phyloP scores from a whole-genome alignment of 768 basidiomycete genomes.

The Mycena indigotica region DNA sequence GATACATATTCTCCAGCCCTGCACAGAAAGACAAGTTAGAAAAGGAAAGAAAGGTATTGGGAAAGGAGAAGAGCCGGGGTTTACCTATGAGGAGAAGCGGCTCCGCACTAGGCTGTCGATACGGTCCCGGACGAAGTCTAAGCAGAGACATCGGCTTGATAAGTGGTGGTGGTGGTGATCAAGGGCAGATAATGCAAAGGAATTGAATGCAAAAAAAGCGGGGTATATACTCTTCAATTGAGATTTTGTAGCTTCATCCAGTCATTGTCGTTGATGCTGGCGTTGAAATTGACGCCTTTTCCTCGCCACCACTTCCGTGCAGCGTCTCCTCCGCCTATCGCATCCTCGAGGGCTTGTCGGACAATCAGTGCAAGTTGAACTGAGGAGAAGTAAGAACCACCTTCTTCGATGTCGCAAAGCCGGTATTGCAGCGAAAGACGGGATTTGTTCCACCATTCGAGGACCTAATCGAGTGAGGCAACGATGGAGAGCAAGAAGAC shows the following conservation, averaged over 20 bases:
- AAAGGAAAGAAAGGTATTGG: no score
- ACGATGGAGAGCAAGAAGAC: not conserved
- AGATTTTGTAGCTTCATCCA: conserved; percentile 85
- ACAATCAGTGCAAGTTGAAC: not conserved
- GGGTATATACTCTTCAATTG: conserved; percentile 44
- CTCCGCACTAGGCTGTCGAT: no score
- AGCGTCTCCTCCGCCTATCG: conserved; percentile 75
- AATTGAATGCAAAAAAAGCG: no score
- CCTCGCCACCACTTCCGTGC: conserved; percentile 80
- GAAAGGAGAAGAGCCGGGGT: no score
- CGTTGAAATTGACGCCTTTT: conserved; percentile 82
- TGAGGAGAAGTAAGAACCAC: not conserved
- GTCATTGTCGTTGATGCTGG: conserved; percentile 68
- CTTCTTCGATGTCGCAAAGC: conserved; percentile 88
- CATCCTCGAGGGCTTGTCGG: conserved; percentile 70
- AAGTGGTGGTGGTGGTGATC: no score
- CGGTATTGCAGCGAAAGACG: conserved; percentile 82
- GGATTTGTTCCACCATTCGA: conserved; percentile 88
- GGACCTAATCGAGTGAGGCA: conserved; percentile 37
- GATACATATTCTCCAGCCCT: no score
- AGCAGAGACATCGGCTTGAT: no score
- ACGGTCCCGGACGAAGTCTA: no score
- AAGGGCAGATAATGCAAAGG: no score
- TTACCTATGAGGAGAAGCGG: no score
- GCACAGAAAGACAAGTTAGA: no score